phyloP scores from a whole-genome alignment of 2,329 filamentous ascomycete species.

The Neopestalotiopsis rosae region DNA sequence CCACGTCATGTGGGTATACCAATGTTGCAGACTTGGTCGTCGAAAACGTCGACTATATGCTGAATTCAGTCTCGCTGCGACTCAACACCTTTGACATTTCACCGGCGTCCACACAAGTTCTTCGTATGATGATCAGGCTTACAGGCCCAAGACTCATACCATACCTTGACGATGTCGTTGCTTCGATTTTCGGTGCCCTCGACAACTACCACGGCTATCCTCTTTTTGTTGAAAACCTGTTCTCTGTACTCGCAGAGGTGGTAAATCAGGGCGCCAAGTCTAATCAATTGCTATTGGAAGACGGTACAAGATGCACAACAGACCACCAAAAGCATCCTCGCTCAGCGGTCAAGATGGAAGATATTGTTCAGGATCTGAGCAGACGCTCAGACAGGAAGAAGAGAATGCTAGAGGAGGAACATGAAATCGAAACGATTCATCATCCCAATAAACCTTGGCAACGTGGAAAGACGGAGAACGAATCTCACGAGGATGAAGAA shows the following conservation, averaged over 20 bases:
- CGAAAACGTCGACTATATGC: slow-evolving; percentile 93
- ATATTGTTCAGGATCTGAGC: slow-evolving; percentile 64
- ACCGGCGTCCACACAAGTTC: slow-evolving; percentile 85
- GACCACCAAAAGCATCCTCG: slow-evolving; percentile 49
- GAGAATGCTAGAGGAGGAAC: slow-evolving; percentile 34
- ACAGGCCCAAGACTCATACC: slow-evolving; percentile 83
- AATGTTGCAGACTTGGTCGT: slow-evolving; percentile 81
- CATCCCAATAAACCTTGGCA: slow-evolving; percentile 45
- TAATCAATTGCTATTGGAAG: slow-evolving; percentile 52
- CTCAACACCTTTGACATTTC: slow-evolving; percentile 93
- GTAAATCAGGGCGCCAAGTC: slow-evolving; percentile 79
- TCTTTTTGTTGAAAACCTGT: slow-evolving; percentile 82
- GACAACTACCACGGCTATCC: slow-evolving; percentile 96
- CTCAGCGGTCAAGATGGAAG: slow-evolving; percentile 43
- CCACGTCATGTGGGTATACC: slow-evolving; percentile 74
- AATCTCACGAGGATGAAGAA: slow-evolving; percentile 37
- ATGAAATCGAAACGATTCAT: slow-evolving; percentile 37
- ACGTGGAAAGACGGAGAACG: slow-evolving; percentile 28
- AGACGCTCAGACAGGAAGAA: slow-evolving; percentile 58
- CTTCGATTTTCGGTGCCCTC: slow-evolving; percentile 89
- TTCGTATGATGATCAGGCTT: slow-evolving; percentile 92
- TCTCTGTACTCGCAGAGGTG: slow-evolving; percentile 80
- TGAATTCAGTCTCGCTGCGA: slow-evolving; percentile 88
- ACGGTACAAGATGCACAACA: slow-evolving; percentile 38
- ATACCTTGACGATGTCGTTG: slow-evolving; percentile 89